A percentile compares a stretch with the other conserved stretches of the same genome.
Evolutionary conservation across 1,284 basidiomycete species (phyloP).

Genomic region (Pyrrhoderma noxium): DNA sequence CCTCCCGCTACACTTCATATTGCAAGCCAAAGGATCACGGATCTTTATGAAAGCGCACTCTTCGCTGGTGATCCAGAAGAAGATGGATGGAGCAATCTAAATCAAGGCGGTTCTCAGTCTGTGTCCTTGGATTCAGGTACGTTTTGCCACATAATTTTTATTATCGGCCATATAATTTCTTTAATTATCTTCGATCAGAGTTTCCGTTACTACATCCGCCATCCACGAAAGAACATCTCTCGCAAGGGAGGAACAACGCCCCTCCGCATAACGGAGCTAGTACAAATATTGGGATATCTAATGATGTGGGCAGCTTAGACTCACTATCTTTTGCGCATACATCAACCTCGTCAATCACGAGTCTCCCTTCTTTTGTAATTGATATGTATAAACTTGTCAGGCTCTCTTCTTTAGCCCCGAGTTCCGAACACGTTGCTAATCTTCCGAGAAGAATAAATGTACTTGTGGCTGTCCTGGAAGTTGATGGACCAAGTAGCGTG

Average conservation of each 20-base stretch:
- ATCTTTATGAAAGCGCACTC: constrained; percentile 58
- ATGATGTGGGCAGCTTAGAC: constrained; percentile 40
- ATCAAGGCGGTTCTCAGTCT: background rate
- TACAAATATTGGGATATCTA: constrained; percentile 23
- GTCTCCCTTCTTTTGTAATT: constrained; percentile 63
- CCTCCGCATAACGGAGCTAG: constrained; percentile 20
- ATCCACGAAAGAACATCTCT: constrained; percentile 41
- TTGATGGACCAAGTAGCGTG: constrained; percentile 64
- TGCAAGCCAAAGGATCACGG: constrained; percentile 54
- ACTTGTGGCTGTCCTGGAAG: constrained; percentile 59
- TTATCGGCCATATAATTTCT: background rate
- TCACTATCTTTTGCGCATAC: constrained; percentile 47
- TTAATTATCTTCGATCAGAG: background rate
- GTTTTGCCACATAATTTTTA: no score
- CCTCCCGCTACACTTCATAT: constrained; percentile 51
- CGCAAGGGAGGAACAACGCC: constrained; percentile 23
- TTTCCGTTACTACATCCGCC: constrained; percentile 39
- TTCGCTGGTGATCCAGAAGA: constrained; percentile 39
- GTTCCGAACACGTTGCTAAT: constrained; percentile 9
- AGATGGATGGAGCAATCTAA: constrained; percentile 18
- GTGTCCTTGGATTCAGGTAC: background rate
- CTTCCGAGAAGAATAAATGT: constrained; percentile 40
- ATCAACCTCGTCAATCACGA: constrained; percentile 55
- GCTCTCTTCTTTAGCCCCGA: constrained; percentile 32
- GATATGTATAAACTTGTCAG: constrained; percentile 47